Evolutionary conservation across 768 basidiomycete species (phyloP).

Genomic region (Lentinula aciculospora): DNA sequence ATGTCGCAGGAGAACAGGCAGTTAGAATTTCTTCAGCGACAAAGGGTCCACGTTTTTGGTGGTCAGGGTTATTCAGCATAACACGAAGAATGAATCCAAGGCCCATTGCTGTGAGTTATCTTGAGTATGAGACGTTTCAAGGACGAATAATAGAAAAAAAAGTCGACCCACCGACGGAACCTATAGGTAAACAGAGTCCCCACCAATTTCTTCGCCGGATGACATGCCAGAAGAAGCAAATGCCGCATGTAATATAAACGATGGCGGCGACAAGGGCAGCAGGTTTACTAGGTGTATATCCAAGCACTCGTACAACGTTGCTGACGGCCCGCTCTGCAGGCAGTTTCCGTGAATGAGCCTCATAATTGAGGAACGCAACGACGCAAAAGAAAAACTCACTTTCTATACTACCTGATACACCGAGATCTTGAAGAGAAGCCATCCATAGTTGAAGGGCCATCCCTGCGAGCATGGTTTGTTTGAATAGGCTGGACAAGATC

Average conservation of each 20-base stretch:
- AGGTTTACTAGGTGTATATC: constrained; percentile 17
- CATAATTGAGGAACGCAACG: background rate
- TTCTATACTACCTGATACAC: background rate
- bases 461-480: background rate
- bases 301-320: constrained; percentile 5
- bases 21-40: constrained; percentile 17
- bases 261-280: constrained; percentile 17
- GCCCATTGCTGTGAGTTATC: background rate
- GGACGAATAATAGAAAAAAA: background rate
- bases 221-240: constrained; percentile 16
- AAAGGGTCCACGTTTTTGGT: constrained; percentile 7
- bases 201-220: constrained; percentile 20
- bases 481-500: background rate
- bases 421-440: background rate
- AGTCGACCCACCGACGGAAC: constrained; percentile 14
- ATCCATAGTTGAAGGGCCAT: background rate
- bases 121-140: background rate
- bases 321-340: background rate
- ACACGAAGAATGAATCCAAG: constrained; percentile 16
- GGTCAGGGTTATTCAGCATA: background rate
- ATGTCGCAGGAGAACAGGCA: constrained; percentile 20
- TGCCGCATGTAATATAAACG: constrained; percentile 13
- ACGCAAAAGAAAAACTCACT: background rate
- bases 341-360: background rate
- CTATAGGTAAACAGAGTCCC: constrained; percentile 26